These are phyloP conservation scores for Leishmania lainsoni DNA, from an alignment of 208 protist genomes.

Conservation along the genomic window DNA sequence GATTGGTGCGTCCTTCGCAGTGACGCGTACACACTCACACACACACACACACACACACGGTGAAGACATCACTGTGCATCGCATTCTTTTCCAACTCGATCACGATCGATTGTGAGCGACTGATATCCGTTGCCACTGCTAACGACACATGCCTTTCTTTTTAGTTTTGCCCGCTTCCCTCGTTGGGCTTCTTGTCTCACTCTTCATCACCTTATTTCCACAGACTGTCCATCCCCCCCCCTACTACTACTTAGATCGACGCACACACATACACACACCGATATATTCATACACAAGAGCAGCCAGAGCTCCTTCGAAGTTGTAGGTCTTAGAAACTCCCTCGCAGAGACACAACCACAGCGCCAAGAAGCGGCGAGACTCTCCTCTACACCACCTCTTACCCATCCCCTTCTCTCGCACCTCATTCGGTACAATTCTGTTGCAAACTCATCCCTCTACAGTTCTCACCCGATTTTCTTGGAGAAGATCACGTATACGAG, in stretches of 20 bases:
- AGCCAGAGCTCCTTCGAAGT: not conserved
- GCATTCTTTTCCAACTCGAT: not conserved
- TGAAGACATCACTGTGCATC: not conserved
- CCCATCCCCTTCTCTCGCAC: not conserved
- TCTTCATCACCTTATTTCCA: not conserved
- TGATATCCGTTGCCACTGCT: not conserved
- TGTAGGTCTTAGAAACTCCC: not conserved
- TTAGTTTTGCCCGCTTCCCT: not conserved
- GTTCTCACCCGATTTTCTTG: not conserved
- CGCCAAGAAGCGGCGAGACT: not conserved
- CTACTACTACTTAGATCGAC: too few relatives aligned
- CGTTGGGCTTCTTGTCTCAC: not conserved
- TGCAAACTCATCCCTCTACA: not conserved
- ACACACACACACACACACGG: not conserved
- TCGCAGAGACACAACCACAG: not conserved
- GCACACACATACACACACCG: not conserved
- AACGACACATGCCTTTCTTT: not conserved
- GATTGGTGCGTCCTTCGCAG: not conserved
- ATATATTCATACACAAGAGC: not conserved
- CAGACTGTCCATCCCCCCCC: not conserved
- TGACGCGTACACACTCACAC: not conserved
- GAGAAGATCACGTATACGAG: not conserved
- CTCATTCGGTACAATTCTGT: not conserved
- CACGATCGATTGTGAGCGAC: not conserved
- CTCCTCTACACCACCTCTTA: not conserved